Base-by-base conservation (phyloP, 2,329 filamentous ascomycete genomes). In the Sclerotinia sclerotiorum region DNA sequence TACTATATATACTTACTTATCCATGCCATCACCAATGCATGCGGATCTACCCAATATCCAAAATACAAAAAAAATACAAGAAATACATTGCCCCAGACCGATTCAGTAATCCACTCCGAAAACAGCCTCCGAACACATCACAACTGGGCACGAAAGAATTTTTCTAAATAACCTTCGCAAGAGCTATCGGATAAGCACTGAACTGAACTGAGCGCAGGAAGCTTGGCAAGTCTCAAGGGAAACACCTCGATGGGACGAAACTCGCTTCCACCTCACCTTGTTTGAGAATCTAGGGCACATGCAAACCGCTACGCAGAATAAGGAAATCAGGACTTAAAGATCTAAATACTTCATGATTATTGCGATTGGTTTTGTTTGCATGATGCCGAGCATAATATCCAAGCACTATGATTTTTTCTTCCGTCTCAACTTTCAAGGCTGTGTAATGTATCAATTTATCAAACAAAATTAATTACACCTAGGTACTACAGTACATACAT, bases 231-330 rank as follows among this genome's bases (percentile, higher is more conserved):
- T 75, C 65, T 76, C 73, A 73, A 64, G 66, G 54, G 65, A 67
- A 24, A 52, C 32, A 69, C 42, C 29, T 24, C 60, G 65, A 65
- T 56, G 51, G 52, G 65, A 71, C 77, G 79, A 81, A 80, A 80
- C 79, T 80, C 79, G 78, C 78, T 80, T 80, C 68, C 72, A 71
- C 76, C 75, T 77, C 78, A 79, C 70, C 70, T 72, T 76, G 78
- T 68, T 64, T 55, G 60, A 49, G 51, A 68, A 56, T 68, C 44
- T 19, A 11, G 35, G 44, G 49, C 66, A 46, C 29, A 27, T 39
- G 39, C 52, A 49, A 54, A 67, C 48, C 24, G 48, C 27, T 21
- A 46, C 24, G 46, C 24, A 21, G n/a, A 27, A 17, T 5, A 55
- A 65, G 5, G n/a, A 62, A 13, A 35, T 27, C 7, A 13, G 32